Evolutionary conservation across 257 asterid species (phyloP).

Genomic region (Petunia secreta): DNA sequence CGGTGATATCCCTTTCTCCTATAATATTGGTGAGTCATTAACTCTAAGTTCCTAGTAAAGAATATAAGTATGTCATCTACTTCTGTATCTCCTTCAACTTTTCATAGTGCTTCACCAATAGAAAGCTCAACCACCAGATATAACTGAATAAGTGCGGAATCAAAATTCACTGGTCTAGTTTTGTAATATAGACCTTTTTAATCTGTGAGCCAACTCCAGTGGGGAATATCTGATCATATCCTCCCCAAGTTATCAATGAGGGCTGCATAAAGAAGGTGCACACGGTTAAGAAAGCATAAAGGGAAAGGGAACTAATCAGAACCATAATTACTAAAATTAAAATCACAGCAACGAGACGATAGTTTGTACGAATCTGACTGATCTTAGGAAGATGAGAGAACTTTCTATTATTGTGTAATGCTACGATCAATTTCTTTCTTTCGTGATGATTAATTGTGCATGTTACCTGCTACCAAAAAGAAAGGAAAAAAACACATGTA

Average conservation of each 20-base stretch:
- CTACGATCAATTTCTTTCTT: slow-evolving; percentile 55
- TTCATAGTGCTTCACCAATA: no score
- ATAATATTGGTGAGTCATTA: no score
- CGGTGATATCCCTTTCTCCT: no score
- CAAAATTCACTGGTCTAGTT: background rate
- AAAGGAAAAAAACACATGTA: background rate
- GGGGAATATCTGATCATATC: slow-evolving; percentile 74
- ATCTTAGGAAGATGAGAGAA: slow-evolving; percentile 73
- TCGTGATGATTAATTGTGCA: slow-evolving; percentile 70
- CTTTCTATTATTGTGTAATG: slow-evolving; percentile 67
- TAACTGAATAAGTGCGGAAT: no score
- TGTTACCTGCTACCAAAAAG: slow-evolving; percentile 58
- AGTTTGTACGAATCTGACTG: slow-evolving; percentile 50
- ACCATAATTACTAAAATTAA: background rate
- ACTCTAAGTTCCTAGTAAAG: no score
- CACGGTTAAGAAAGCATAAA: slow-evolving; percentile 18
- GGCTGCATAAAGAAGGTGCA: slow-evolving; percentile 45
- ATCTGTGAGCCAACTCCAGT: slow-evolving; percentile 69
- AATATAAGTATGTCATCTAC: no score
- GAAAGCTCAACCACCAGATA: no score
- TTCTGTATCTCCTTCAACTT: no score
- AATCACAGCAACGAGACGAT: background rate
- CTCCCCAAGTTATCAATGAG: slow-evolving; percentile 82
- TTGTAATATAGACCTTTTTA: slow-evolving; percentile 52
- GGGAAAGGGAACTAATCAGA: slow-evolving; percentile 16